Evolutionary conservation across 768 basidiomycete species (phyloP).

Genomic region (Phaffia australis): DNA sequence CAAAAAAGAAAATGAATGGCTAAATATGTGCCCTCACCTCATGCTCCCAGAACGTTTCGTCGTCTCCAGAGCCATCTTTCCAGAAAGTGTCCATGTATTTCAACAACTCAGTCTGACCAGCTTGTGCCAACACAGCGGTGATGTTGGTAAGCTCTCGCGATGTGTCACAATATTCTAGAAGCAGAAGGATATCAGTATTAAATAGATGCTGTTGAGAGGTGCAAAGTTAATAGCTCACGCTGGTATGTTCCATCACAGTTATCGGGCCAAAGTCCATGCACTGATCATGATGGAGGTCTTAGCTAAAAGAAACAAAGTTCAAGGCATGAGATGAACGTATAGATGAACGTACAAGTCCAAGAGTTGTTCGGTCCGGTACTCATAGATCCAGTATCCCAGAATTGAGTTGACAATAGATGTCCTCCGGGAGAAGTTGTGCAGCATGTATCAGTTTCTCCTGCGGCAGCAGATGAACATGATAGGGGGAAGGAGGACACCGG

Average conservation of each 20-base stretch:
- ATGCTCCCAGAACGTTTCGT: constrained; percentile 36
- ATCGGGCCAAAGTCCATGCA: constrained; percentile 41
- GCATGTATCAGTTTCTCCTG: constrained; percentile 7
- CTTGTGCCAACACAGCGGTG: constrained; percentile 28
- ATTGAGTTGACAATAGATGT: constrained; percentile 53
- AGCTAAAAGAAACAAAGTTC: constrained; percentile 51
- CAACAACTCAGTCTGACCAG: constrained; percentile 27
- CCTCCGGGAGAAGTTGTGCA: constrained; percentile 31
- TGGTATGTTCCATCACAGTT: constrained; percentile 33
- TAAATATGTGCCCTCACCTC: constrained; percentile 19
- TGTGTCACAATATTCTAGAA: constrained; percentile 31
- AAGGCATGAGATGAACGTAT: too few relatives aligned
- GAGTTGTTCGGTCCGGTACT: constrained; percentile 52
- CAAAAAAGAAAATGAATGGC: not conserved
- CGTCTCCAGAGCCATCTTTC: constrained; percentile 31
- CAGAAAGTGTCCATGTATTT: constrained; percentile 33
- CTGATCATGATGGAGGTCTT: constrained; percentile 2
- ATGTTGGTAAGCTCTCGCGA: constrained; percentile 32
- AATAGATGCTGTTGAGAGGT: not conserved
- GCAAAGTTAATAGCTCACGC: not conserved
- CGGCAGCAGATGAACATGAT: constrained; percentile 14
- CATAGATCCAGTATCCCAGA: constrained; percentile 59
- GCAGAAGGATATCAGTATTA: not conserved
- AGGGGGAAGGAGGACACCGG: constrained; percentile 14
- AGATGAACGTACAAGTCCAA: constrained; percentile 45